phyloP scores from a whole-genome alignment of 2,329 filamentous ascomycete species.

The Fusarium transvaalense region DNA sequence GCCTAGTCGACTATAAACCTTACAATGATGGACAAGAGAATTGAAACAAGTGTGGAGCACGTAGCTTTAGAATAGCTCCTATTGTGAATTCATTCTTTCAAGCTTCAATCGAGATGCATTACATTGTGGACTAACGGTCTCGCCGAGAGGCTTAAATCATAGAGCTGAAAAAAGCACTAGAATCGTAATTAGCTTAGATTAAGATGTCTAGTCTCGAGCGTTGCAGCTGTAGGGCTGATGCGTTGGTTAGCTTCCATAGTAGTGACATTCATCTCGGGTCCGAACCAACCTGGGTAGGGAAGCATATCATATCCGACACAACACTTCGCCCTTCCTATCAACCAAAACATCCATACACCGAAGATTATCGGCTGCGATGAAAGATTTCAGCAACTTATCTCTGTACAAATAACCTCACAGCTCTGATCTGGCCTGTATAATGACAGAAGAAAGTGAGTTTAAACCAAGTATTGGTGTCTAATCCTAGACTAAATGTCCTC shows the following conservation, averaged over 20 bases:
- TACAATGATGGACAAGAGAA: background rate
- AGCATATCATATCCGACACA: constrained; percentile 1
- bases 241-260: background rate
- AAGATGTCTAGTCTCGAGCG: background rate
- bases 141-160: constrained; percentile 21
- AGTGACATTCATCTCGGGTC: constrained; percentile 15
- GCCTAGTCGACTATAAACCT: background rate
- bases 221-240: constrained; percentile 30
- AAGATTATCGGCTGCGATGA: background rate
- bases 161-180: constrained; percentile 6
- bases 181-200: constrained; percentile 4
- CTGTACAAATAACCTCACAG: background rate
- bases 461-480: background rate
- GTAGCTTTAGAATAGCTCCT: background rate
- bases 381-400: background rate
- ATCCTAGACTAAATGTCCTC: background rate
- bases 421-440: background rate
- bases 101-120: background rate
- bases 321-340: background rate
- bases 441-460: too few relatives aligned
- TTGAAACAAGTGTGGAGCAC: background rate
- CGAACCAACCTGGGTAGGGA: constrained; percentile 5
- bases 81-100: background rate
- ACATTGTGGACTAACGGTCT: constrained; percentile 6
- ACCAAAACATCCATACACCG: background rate